Conservation (phyloP, 1,139 yeast genomes). For the Suhomyces panamericanus region DNA sequence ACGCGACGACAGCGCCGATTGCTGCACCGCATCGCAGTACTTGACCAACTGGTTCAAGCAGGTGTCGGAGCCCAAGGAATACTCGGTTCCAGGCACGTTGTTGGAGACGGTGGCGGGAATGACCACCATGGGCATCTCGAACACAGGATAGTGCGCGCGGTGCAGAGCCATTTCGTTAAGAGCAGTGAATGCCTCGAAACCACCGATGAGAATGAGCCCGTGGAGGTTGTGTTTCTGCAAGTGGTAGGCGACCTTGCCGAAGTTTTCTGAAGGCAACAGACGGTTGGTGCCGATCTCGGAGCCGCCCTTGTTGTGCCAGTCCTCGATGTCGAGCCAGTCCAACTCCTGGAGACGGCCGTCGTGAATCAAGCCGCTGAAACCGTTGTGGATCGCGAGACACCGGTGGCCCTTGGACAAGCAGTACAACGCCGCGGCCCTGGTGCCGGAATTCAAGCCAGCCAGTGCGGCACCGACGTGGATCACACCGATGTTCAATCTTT, state of each 20-base stretch:
- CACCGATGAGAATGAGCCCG: constrained; percentile 75
- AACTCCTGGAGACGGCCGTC: constrained; percentile 66
- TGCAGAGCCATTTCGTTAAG: constrained; percentile 66
- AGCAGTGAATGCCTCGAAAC: constrained; percentile 76
- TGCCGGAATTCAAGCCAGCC: constrained; percentile 78
- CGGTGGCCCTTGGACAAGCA: constrained; percentile 75
- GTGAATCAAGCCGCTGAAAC: constrained; percentile 74
- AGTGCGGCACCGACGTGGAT: constrained; percentile 84
- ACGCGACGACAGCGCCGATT: constrained; percentile 76
- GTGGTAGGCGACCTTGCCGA: constrained; percentile 75
- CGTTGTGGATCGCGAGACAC: constrained; percentile 72
- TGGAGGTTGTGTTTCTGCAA: constrained; percentile 72
- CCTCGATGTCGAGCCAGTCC: constrained; percentile 68
- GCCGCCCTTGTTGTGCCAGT: constrained; percentile 76
- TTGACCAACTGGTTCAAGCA: constrained; percentile 73
- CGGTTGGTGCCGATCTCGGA: constrained; percentile 83
- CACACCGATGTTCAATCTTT: constrained; percentile 68
- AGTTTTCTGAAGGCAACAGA: constrained; percentile 61
- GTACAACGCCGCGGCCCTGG: constrained; percentile 71
- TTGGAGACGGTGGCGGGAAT: constrained; percentile 84
- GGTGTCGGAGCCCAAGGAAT: constrained; percentile 76
- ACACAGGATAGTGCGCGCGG: constrained; percentile 64
- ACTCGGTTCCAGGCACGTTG: constrained; percentile 83
- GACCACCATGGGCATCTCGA: constrained; percentile 75
- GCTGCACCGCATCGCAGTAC: constrained; percentile 78